Base-by-base conservation (phyloP, 2,329 filamentous ascomycete species). In the Lachnellula subtilissima region DNA sequence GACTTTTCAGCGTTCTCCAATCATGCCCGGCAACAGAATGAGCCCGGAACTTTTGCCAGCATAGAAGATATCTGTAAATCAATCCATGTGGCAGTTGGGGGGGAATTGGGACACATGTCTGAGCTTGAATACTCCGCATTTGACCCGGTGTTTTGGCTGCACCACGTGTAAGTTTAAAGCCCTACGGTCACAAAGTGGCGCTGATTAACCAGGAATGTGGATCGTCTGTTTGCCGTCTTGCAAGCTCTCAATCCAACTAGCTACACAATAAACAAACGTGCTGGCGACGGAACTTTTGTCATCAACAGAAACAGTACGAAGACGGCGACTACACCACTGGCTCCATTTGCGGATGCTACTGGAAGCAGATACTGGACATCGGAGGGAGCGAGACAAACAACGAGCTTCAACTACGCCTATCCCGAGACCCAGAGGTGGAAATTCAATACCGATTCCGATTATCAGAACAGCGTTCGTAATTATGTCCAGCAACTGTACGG, bases 211-310 rank as follows among this genome's bases (percentile, higher is more conserved):
- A 66, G 63, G 2, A 91, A 88, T 71, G 80, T 91, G 7, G 90
- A 95, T 66, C 82, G 90, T 2, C 71, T 89, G 28, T 83, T 91
- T 60, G 83, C 88, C 35, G 80, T 95, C 58, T 94, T 88, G 88
- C 88, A 94, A 73, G 76, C 79, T 1, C 71, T 94, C 14, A 81
- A 94, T 61, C 87, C 87, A 0, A 74, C 83, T 19, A 80, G 80
- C 28, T 93, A 85, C 73, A 80, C 91, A 5, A 73, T 77, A 22
- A 79, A 85, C 0, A 78, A 81, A 58, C 63, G 73, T 6, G 81
- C 77, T 51, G 73, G 71, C n/a, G 78, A 77, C 39, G 77, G 78
- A 12, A 88, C 85, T 1, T 91, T 83, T 64, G 86, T 83, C 0
- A 82, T 78, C 6, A 66, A 76, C 1, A 72, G 74, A 9, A 83